Percentiles rank a stretch among this genome's conserved stretches.
Conservation (phyloP, 2,329 filamentous ascomycete genomes). For the Chaetomium olivaceum region DNA sequence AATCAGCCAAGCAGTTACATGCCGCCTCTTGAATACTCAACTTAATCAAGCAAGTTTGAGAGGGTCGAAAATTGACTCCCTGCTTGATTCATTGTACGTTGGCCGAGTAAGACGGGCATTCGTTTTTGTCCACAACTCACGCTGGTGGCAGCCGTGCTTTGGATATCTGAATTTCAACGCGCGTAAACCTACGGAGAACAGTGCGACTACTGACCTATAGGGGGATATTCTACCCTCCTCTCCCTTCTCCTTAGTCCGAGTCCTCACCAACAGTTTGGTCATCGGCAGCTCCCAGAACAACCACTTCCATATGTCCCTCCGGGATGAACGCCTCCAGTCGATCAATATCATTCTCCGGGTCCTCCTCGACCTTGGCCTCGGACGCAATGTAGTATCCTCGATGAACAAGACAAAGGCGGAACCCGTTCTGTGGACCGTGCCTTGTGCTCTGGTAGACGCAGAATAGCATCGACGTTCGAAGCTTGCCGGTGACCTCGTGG, state of each 20-base stretch:
- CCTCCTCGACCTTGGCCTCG: conserved; percentile 1
- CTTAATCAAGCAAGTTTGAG: too few relatives aligned
- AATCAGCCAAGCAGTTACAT: too few relatives aligned
- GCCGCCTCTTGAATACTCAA: too few relatives aligned
- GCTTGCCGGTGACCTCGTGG: conserved; percentile 9
- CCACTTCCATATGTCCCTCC: conserved; percentile 7
- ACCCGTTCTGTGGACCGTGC: conserved; percentile 3
- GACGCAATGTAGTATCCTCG: conserved; percentile 6
- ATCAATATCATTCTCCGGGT: conserved; percentile 11
- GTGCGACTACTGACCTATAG: background rate
- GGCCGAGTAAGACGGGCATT: too few relatives aligned
- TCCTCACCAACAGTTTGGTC: conserved; percentile 6
- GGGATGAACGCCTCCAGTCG: conserved; percentile 8
- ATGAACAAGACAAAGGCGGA: conserved; percentile 12
- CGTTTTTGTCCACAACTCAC: background rate
- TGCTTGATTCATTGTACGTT: too few relatives aligned
- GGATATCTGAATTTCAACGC: conserved; percentile 6
- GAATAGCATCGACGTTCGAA: conserved; percentile 6
- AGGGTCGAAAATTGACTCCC: too few relatives aligned
- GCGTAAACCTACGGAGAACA: background rate
- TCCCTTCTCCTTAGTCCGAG: background rate
- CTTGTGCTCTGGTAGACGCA: conserved; percentile 9
- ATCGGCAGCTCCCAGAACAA: conserved; percentile 8
- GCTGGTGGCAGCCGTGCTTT: background rate
- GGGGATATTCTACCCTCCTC: background rate